These are phyloP conservation scores for Brachypodium distachyon DNA, from an alignment of 202 grass and related monocot species.

Conservation along the genomic window DNA sequence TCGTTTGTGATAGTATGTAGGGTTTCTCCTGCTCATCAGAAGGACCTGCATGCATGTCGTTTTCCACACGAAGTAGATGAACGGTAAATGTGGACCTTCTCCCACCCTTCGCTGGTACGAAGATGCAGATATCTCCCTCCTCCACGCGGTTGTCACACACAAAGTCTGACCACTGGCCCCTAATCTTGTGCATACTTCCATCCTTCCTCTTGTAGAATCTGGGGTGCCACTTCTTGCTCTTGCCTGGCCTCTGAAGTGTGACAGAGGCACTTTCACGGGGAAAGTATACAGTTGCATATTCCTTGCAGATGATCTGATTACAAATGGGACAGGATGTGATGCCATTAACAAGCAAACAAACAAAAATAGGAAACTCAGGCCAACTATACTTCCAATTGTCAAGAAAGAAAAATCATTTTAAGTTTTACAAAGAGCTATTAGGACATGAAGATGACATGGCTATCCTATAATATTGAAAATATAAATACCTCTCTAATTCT, in stretches of 20 bases:
- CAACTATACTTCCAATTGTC: not conserved
- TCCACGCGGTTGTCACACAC: constrained; percentile 38
- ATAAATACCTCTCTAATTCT: not conserved
- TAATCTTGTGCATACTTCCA: not conserved
- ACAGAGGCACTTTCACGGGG: constrained; percentile 2
- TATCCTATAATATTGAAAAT: not conserved
- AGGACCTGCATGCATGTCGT: not conserved
- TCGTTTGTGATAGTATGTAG: constrained; percentile 1
- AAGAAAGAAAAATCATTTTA: not conserved
- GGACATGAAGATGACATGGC: not conserved
- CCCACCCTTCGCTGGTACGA: not conserved
- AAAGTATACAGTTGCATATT: constrained; percentile 30
- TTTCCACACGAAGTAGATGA: not conserved
- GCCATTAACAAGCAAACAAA: not conserved
- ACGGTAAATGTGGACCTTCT: not conserved
- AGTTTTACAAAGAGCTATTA: not conserved
- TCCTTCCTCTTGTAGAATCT: not conserved
- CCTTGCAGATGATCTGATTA: constrained; percentile 16
- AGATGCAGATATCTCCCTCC: constrained; percentile 18
- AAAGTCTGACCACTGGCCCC: constrained; percentile 37
- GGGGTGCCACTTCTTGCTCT: constrained; percentile 25
- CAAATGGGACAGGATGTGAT: not conserved
- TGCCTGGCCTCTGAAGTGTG: constrained; percentile 18
- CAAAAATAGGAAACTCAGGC: not conserved
- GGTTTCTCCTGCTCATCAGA: not conserved